phyloP scores from a whole-genome alignment of 140 eudicot genomes.

The Anethum foeniculum region DNA sequence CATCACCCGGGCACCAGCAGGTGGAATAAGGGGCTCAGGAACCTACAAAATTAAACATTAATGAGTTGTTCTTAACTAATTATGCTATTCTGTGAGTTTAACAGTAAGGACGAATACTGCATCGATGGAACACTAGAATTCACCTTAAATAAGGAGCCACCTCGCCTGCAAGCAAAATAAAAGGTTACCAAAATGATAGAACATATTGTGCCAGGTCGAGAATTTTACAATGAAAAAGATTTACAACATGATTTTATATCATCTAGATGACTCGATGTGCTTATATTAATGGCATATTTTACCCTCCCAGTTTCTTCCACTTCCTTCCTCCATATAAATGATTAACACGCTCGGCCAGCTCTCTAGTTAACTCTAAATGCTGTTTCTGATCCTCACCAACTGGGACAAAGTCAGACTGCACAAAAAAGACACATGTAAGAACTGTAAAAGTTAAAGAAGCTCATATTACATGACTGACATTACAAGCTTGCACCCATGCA shows the following conservation, averaged over 20 bases:
- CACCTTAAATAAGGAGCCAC: slow-evolving; percentile 91
- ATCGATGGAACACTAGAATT: slow-evolving; percentile 2
- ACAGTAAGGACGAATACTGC: not conserved
- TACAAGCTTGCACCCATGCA: not conserved
- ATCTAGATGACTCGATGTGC: not conserved
- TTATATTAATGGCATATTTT: slow-evolving; percentile 17
- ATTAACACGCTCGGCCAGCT: slow-evolving; percentile 91
- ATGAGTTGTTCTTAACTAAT: slow-evolving; percentile 14
- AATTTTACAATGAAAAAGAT: not conserved
- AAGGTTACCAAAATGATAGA: slow-evolving; percentile 7
- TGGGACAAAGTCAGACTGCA: slow-evolving; percentile 98
- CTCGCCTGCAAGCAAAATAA: slow-evolving; percentile 53
- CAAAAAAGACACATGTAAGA: slow-evolving; percentile 24
- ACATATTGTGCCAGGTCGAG: slow-evolving; percentile 1
- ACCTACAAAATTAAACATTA: slow-evolving; percentile 34
- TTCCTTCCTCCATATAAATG: slow-evolving; percentile 91
- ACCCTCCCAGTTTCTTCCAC: slow-evolving; percentile 99
- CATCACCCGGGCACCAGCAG: slow-evolving; percentile 99
- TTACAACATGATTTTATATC: not conserved
- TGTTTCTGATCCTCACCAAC: slow-evolving; percentile 99
- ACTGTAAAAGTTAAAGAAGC: slow-evolving; percentile 19
- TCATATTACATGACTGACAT: not conserved
- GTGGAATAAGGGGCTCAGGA: slow-evolving; percentile 98
- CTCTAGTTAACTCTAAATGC: slow-evolving; percentile 89
- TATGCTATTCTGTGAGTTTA: not conserved